Evolutionary conservation across 371 early-diverging fungal species (phyloP), one percentile per base, ranked within the genome.

Genomic region (Conidiobolus incongruus): DNA sequence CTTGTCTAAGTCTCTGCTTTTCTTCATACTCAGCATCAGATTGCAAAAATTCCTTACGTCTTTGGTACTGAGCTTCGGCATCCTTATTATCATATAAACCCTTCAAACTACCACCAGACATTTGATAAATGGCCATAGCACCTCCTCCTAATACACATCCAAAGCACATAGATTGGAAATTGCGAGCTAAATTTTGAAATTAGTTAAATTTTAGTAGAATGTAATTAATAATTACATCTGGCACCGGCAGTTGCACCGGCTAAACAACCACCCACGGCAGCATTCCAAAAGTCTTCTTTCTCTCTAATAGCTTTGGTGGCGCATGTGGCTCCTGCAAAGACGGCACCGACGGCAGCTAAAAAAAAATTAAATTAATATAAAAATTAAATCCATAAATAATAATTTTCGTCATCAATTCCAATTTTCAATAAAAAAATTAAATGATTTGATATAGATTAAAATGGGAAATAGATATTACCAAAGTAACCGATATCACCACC

Each of bases 401-500:
- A n/a, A n/a, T n/a, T n/a, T n/a, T n/a, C n/a, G n/a, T n/a, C n/a
- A n/a, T n/a, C n/a, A n/a, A n/a, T n/a, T n/a, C n/a, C n/a, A n/a
- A n/a, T n/a, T n/a, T n/a, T n/a, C n/a, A n/a, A n/a, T n/a, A n/a
- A n/a, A n/a, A n/a, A n/a, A n/a, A n/a, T n/a, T n/a, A n/a, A n/a
- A n/a, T n/a, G n/a, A n/a, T n/a, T n/a, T n/a, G n/a, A n/a, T n/a
- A n/a, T n/a, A n/a, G n/a, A n/a, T n/a, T n/a, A n/a, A n/a, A n/a
- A n/a, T n/a, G n/a, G n/a, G n/a, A n/a, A n/a, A n/a, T n/a, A n/a
- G n/a, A 35, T 17, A 10, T 2, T 46, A 46, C 46, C 46, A 46
- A 24, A 47, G 12, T 41, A 40, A 15, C 35, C 41, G 13, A 47
- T 40, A 35, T 34, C 35, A 19, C 33, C 26, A n/a, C 47, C 47